Evolutionary conservation across 257 asterid species (phyloP).

Genomic region (Rauvolfia tetraphylla): DNA sequence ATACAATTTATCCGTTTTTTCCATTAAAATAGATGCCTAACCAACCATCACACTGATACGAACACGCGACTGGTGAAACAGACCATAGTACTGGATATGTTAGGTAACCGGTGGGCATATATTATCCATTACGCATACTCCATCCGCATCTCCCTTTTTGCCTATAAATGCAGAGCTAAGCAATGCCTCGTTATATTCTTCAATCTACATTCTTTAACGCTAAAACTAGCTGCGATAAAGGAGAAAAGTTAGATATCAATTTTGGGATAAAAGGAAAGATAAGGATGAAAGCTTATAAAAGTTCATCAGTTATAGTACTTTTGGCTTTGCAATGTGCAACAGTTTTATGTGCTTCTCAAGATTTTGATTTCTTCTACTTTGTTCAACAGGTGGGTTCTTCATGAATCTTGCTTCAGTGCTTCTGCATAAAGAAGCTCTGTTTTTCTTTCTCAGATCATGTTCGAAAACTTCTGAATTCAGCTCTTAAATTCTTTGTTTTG

Average conservation of each 20-base stretch:
- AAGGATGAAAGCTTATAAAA: slow-evolving; percentile 5
- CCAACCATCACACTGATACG: no score
- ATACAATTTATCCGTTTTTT: no score
- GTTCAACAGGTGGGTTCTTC: slow-evolving; percentile 49
- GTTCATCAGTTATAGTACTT: slow-evolving; percentile 22
- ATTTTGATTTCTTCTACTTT: slow-evolving; percentile 72
- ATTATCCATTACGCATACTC: neutral
- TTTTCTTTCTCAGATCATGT: no score
- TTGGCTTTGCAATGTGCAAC: slow-evolving; percentile 29
- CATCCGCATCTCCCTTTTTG: neutral
- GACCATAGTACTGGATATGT: no score
- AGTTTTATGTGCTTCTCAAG: slow-evolving; percentile 34
- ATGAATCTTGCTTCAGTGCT: neutral
- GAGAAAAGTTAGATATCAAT: neutral
- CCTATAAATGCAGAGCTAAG: neutral
- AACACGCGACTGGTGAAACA: no score
- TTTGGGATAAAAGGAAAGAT: neutral
- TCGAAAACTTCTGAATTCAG: no score
- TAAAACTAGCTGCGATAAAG: no score
- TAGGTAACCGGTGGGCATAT: neutral
- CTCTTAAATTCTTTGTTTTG: neutral
- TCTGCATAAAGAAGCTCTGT: no score
- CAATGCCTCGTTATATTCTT: no score
- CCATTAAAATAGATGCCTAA: no score
- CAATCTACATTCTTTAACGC: neutral